Percentiles rank a stretch among this genome's conserved stretches.
These are phyloP conservation scores for Thinopyrum elongatum DNA, from an alignment of 176 grass and related monocot genomes.

Conservation along the genomic window DNA sequence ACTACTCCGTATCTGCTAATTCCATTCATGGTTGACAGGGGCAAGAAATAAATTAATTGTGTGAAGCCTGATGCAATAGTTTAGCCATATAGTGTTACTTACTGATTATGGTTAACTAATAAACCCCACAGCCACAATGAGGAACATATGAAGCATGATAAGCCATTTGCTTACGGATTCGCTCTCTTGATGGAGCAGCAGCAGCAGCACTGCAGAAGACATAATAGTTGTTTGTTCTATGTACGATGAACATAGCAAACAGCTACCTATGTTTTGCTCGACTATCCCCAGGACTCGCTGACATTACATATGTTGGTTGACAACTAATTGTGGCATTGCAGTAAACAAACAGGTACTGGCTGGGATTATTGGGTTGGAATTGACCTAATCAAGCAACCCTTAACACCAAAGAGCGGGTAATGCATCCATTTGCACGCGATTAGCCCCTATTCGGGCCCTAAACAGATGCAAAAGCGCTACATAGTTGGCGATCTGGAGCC, in stretches of 20 bases:
- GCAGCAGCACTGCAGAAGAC: too few relatives aligned
- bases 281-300: background rate
- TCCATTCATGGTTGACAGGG: background rate
- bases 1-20: background rate
- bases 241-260: background rate
- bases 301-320: background rate
- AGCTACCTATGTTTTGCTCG: background rate
- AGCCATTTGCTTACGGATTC: background rate
- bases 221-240: background rate
- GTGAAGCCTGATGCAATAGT: background rate
- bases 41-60: background rate
- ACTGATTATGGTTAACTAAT: background rate
- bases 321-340: background rate
- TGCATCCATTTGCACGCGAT: background rate
- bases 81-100: background rate
- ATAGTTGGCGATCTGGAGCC: background rate
- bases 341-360: background rate
- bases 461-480: background rate
- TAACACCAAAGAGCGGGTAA: background rate
- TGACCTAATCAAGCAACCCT: background rate
- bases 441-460: background rate
- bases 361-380: background rate
- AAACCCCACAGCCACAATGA: background rate
- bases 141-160: background rate
- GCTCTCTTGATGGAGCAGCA: too few relatives aligned